Evolutionary conservation across 2,329 filamentous ascomycete genomes (phyloP).

Genomic region (Teratosphaeria pseudoeucalypti): DNA sequence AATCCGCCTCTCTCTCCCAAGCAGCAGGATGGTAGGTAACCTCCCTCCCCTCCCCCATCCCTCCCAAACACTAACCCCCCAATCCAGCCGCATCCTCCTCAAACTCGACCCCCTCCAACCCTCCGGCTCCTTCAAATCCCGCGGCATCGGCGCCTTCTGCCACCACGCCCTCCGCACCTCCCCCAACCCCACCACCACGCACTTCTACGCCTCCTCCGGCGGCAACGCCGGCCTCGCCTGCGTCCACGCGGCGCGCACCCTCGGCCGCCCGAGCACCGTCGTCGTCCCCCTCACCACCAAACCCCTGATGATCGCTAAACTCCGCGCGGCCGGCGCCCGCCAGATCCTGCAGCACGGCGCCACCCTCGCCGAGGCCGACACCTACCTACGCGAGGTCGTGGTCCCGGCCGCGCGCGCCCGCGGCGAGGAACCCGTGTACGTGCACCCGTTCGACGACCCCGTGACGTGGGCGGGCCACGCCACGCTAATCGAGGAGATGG

Average conservation of each 20-base stretch:
- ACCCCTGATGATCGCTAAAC: conserved; percentile 59
- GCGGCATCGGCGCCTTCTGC: conserved; percentile 63
- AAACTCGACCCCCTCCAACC: conserved; percentile 81
- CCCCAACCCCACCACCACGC: conserved; percentile 26
- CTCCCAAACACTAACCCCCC: conserved; percentile 12
- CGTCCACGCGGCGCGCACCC: conserved; percentile 57
- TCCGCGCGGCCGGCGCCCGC: conserved; percentile 55
- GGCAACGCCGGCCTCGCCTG: conserved; percentile 81
- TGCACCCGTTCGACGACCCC: conserved; percentile 59
- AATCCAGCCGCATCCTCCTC: conserved; percentile 61
- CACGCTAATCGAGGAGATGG: conserved; percentile 46
- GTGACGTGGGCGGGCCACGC: conserved; percentile 57
- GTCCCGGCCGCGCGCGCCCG: conserved; percentile 30
- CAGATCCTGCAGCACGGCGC: conserved; percentile 59
- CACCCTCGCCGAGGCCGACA: conserved; percentile 60
- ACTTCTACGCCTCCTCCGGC: conserved; percentile 71
- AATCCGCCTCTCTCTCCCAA: conserved; percentile 56
- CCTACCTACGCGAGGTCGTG: conserved; percentile 50
- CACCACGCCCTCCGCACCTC: conserved; percentile 36
- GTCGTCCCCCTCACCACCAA: conserved; percentile 60
- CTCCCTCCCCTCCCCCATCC: neutral
- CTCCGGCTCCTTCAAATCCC: conserved; percentile 75
- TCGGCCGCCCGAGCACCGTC: conserved; percentile 60
- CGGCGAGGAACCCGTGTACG: conserved; percentile 49
- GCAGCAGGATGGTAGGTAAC: conserved; percentile 65